Conservation (phyloP, 495 filamentous ascomycete species). For the Trichoderma reesei region DNA sequence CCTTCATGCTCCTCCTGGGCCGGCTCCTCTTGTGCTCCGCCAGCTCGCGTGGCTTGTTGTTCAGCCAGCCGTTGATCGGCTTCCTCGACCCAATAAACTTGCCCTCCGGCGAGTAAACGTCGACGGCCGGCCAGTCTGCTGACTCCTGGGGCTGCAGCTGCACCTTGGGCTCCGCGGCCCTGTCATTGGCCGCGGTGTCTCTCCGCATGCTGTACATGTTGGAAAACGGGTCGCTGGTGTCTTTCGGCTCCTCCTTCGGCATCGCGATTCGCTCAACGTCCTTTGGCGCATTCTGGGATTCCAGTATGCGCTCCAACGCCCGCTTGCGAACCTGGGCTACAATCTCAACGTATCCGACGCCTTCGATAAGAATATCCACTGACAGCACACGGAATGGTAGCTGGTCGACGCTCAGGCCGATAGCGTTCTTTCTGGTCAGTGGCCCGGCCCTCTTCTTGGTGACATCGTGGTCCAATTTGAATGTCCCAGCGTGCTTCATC, state of each 20-base stretch:
- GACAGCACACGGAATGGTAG: constrained; percentile 73
- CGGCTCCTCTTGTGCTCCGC: constrained; percentile 20
- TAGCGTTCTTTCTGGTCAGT: constrained; percentile 41
- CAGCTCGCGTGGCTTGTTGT: constrained; percentile 27
- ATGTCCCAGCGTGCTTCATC: constrained; percentile 60
- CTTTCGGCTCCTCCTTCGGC: neutral
- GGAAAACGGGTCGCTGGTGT: constrained; percentile 10
- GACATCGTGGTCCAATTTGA: constrained; percentile 68
- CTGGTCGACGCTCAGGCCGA: constrained; percentile 41
- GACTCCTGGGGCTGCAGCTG: constrained; percentile 12
- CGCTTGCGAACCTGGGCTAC: constrained; percentile 64
- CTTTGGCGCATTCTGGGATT: constrained; percentile 11
- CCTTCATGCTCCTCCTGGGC: constrained; percentile 51
- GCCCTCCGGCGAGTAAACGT: constrained; percentile 78
- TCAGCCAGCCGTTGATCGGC: constrained; percentile 66
- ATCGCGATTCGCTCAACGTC: constrained; percentile 1
- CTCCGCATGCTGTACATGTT: constrained; percentile 1
- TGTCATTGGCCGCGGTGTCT: neutral
- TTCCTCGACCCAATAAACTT: constrained; percentile 56
- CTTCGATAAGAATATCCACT: constrained; percentile 80
- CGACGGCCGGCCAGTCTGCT: constrained; percentile 55
- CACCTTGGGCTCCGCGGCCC: neutral
- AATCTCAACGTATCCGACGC: constrained; percentile 88
- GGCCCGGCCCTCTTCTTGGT: constrained; percentile 60
- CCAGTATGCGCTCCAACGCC: constrained; percentile 20